Evolutionary conservation across 768 basidiomycete species (phyloP).

Genomic region (Coprinopsis sp.): DNA sequence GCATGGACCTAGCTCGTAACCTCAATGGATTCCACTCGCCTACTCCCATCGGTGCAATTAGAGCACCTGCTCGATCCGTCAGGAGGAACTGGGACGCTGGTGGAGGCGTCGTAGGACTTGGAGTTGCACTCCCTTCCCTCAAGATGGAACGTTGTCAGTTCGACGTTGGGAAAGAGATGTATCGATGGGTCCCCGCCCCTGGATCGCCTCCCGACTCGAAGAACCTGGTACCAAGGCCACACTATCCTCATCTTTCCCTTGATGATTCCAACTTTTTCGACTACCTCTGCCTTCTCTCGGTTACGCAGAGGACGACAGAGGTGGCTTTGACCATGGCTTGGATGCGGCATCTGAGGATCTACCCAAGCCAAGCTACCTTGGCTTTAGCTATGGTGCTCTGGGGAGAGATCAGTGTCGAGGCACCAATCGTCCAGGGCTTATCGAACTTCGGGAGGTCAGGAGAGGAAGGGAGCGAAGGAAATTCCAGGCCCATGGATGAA

Average conservation of each 20-base stretch:
- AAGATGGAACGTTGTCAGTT: conserved; percentile 7
- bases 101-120: conserved; percentile 7
- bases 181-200: conserved; percentile 7
- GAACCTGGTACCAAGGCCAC: conserved; percentile 5
- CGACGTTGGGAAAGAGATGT: conserved; percentile 8
- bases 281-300: conserved; percentile 19
- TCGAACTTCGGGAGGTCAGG: conserved; percentile 23
- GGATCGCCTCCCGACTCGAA: conserved; percentile 6
- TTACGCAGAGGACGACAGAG: conserved; percentile 38
- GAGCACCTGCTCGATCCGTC: conserved; percentile 18
- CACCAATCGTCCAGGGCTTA: conserved; percentile 50
- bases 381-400: conserved; percentile 64
- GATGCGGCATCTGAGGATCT: conserved; percentile 60
- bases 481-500: conserved; percentile 17
- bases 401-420: conserved; percentile 61
- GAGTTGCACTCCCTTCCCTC: conserved; percentile 10
- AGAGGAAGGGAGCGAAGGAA: conserved; percentile 19
- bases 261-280: conserved; percentile 6
- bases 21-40: conserved; percentile 31
- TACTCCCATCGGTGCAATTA: conserved; percentile 23
- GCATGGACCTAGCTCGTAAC: conserved; percentile 33
- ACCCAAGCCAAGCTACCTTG: conserved; percentile 52
- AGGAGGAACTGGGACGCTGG: conserved; percentile 10
- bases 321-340: conserved; percentile 67
- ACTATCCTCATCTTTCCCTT: conserved; percentile 12